Percentiles rank a stretch among this genome's conserved stretches.
Conservation (phyloP, 2,329 filamentous ascomycete genomes). For the Leptographium radiaticola region DNA sequence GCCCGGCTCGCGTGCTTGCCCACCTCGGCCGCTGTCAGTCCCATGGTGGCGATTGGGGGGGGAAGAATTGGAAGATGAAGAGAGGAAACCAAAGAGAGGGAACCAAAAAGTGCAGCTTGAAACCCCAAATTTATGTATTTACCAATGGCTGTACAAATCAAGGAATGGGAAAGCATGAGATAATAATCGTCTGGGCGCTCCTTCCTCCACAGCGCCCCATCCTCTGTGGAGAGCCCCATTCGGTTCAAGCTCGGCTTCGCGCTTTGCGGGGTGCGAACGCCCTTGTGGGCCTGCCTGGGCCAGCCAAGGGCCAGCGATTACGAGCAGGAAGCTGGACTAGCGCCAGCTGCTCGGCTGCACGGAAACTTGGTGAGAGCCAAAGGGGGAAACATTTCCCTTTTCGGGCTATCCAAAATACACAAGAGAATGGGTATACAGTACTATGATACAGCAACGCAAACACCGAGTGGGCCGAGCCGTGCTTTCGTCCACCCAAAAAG, state of each 20-base stretch:
- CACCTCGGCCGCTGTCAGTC: slow-evolving; percentile 19
- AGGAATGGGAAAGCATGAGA: background rate
- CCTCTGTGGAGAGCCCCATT: background rate
- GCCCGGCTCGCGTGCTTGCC: slow-evolving; percentile 19
- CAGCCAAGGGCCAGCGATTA: background rate
- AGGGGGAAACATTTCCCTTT: background rate
- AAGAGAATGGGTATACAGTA: background rate
- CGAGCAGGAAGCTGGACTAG: background rate
- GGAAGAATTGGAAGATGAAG: background rate
- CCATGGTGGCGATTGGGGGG: slow-evolving; percentile 6
- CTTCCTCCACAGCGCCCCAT: background rate
- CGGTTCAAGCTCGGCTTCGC: background rate
- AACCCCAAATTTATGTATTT: too few relatives aligned
- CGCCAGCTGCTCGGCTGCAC: background rate
- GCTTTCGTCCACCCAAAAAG: background rate
- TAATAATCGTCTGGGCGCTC: too few relatives aligned
- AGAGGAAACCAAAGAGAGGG: background rate
- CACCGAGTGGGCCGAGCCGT: background rate
- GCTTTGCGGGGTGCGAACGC: background rate
- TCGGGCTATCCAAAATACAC: background rate
- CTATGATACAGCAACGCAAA: background rate
- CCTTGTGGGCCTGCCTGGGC: background rate
- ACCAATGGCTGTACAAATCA: background rate
- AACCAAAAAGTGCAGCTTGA: too few relatives aligned
- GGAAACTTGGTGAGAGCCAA: background rate